Evolutionary conservation across 169 alveolate genomes (phyloP), one percentile per base, ranked within the genome.

Genomic region (Sarcocystis neurona): DNA sequence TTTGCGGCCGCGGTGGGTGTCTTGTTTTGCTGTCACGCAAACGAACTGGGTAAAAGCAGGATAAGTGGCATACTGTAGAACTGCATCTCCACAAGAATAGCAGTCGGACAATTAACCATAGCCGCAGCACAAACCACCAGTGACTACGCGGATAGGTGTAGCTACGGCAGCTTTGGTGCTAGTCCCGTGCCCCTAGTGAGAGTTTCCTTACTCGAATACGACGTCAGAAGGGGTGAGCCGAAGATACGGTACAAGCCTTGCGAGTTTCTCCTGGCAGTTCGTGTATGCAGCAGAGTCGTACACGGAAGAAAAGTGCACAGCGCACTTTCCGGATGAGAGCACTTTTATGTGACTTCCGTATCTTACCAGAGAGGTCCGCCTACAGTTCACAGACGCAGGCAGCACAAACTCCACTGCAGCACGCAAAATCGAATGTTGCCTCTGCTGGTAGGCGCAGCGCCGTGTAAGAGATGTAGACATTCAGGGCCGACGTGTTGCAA

Each of bases 161-260:
- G 18, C 4, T 34, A 44, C 0, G 50, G 80, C 10, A 53, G 20
- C 10, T 20, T 12, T 20, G 30, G 10, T 53, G 20, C 63, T 53
- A 10, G 63, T 20, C 10, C 10, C 10, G 20, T 12, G 63, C 63
- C 20, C 10, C 63, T 12, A 10, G 10, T 53, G 63, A 53, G 30
- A 10, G 20, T 10, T 20, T 12, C 63, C 91, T 79, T 74, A 87
- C 91, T 87, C 91, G 63, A 58, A 87, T 37, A 87, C 91, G 41
- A 87, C 82, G 78, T 87, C 91, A 2, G 80, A 5, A 43, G 43
- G 74, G 32, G 87, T 77, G 5, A 87, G 87, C 0, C 44, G 43
- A 0, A 87, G 39, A 20, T 84, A 79, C 39, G 34, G n/a, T 8
- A 60, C 44, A 15, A 87, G 74, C 5, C 5, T 8, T 48, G 43